A percentile compares a stretch with the other conserved stretches of the same genome.
phyloP scores from a whole-genome alignment of 306 rosid species.

The Medicago lupulina region DNA sequence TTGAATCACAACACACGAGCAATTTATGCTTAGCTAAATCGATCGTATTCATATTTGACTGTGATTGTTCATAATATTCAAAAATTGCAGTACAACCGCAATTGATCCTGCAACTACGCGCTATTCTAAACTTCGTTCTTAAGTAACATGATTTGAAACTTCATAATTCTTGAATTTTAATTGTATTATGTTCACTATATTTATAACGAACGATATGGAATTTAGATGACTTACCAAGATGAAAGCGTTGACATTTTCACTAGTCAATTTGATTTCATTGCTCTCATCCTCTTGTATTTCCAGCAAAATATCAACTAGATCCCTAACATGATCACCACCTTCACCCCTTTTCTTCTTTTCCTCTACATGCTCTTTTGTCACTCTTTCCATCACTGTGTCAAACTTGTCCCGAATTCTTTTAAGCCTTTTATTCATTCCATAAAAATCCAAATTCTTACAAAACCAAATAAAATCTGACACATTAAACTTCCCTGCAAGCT shows the following conservation, averaged over 20 bases:
- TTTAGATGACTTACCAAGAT: conserved; percentile 50
- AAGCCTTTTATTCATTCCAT: conserved; percentile 51
- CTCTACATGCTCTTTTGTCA: conserved; percentile 53
- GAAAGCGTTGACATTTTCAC: conserved; percentile 69
- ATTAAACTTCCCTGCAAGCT: conserved; percentile 56
- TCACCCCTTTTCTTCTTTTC: conserved; percentile 37
- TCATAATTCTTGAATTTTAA: too few relatives aligned
- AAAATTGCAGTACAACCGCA: too few relatives aligned
- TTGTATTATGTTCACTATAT: too few relatives aligned
- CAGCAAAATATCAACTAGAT: conserved; percentile 62
- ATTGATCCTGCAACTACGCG: too few relatives aligned
- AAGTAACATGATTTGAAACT: too few relatives aligned
- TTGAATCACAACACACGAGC: too few relatives aligned
- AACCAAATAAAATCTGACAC: conserved; percentile 64
- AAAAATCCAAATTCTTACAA: conserved; percentile 59
- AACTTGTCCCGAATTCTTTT: conserved; percentile 47
- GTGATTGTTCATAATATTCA: too few relatives aligned
- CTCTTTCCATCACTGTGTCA: conserved; percentile 62
- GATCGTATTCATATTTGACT: too few relatives aligned
- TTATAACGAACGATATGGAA: too few relatives aligned
- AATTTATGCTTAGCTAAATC: too few relatives aligned
- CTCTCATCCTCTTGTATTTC: conserved; percentile 52
- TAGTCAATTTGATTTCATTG: conserved; percentile 27
- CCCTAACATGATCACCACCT: conserved; percentile 19
- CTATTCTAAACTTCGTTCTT: too few relatives aligned